Conservation (phyloP, 306 rosid genomes). For the Erythrophleum fordii region DNA sequence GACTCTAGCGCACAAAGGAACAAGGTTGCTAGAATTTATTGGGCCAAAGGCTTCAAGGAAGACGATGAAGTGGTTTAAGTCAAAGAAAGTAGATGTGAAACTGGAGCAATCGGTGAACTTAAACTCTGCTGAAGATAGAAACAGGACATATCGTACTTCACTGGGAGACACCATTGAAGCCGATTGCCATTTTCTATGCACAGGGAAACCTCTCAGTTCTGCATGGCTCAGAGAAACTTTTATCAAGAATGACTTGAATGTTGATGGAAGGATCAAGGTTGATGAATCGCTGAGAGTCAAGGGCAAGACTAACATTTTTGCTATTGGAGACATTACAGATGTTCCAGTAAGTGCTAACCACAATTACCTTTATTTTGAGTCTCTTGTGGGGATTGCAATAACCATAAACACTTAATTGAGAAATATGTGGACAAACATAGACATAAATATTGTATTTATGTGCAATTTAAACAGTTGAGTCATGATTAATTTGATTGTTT, state of each 20-base stretch:
- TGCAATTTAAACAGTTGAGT: too few species aligned
- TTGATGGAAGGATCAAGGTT: constrained; percentile 63
- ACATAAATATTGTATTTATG: too few species aligned
- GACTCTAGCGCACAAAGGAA: constrained; percentile 71
- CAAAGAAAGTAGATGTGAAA: constrained; percentile 69
- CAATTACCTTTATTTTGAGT: background rate
- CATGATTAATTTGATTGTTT: too few species aligned
- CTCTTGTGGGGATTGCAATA: too few species aligned
- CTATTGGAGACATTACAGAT: constrained; percentile 80
- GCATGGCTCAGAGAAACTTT: constrained; percentile 68
- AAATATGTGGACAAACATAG: too few species aligned
- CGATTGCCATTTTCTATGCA: constrained; percentile 70
- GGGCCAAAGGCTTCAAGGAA: constrained; percentile 71
- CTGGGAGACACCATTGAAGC: constrained; percentile 60
- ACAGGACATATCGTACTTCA: constrained; percentile 57
- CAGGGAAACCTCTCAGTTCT: constrained; percentile 57
- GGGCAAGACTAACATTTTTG: constrained; percentile 66
- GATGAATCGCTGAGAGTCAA: constrained; percentile 67
- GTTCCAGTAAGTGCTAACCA: constrained; percentile 58
- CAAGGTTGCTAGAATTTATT: constrained; percentile 73
- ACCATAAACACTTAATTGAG: too few species aligned
- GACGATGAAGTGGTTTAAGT: constrained; percentile 59
- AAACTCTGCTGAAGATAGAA: constrained; percentile 39
- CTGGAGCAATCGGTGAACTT: constrained; percentile 62
- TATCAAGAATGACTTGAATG: constrained; percentile 50